Percentiles rank a stretch among this genome's conserved stretches.
Evolutionary conservation across 2,329 filamentous ascomycete genomes (phyloP).

Genomic region (Talaromyces amestolkiae): DNA sequence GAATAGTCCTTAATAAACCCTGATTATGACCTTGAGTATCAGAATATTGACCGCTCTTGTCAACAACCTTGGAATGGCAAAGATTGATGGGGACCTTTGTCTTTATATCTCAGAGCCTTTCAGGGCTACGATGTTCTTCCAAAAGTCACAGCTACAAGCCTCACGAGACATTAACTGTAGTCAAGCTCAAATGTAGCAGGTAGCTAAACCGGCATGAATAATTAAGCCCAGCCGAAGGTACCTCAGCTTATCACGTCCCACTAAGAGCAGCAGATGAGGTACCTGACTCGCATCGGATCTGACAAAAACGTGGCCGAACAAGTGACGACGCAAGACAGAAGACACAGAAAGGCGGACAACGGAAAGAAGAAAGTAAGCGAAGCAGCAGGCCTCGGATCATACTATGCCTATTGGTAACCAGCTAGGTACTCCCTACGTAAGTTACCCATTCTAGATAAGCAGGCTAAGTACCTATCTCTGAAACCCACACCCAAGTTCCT

Average conservation of each 20-base stretch:
- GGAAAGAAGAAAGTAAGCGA: neutral
- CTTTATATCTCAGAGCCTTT: neutral
- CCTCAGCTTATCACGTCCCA: neutral
- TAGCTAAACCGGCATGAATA: neutral
- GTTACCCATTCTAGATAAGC: neutral
- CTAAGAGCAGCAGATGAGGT: neutral
- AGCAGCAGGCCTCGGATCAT: neutral
- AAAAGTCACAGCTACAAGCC: neutral
- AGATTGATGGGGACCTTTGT: neutral
- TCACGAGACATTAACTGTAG: neutral
- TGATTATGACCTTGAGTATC: neutral
- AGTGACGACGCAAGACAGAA: neutral
- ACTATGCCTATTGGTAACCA: neutral
- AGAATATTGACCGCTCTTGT: neutral
- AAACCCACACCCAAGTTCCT: neutral
- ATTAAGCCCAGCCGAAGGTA: neutral
- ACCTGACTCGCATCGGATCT: neutral
- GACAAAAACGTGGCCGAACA: neutral
- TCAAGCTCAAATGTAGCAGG: neutral
- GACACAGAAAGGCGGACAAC: neutral
- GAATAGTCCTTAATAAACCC: neutral
- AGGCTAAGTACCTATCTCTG: neutral
- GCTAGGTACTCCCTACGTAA: neutral
- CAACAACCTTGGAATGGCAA: neutral
- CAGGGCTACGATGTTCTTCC: no score